Base-by-base conservation (phyloP, 257 asterid species). In the Nicotiana noctiflora region DNA sequence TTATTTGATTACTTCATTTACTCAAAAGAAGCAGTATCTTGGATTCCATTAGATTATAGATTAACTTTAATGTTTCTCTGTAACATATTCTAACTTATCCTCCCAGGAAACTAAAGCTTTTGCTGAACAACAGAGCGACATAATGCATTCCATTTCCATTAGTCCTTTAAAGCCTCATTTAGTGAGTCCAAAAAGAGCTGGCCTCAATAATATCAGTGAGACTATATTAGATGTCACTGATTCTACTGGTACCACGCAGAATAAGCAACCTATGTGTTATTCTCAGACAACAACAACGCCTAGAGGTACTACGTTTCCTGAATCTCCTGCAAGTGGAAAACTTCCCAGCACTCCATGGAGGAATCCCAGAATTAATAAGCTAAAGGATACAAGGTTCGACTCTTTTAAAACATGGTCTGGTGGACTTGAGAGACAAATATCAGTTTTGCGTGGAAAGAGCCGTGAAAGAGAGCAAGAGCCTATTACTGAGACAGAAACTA, bases 401-500 rank as follows among this genome's bases (percentile, higher is more conserved):
- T 87, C 96, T 49, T 91, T 93, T 92, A 94, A 90, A 84, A 93
- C 97, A 64, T 91, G 97, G 96, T 92, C 97, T 0, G 97, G 96
- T 3, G 86, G 82, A 81, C 90, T 91, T 9, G 98, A 94, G 88
- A 87, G 95, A 23, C 94, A 94, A 40, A 3, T 91, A 14, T 88
- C 97, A 23, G 84, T 83, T 49, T 63, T 92, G 44, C 86, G 90
- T 0, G 90, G 97, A 40, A 87, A 75, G 82, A 79, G 21, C 19
- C 78, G 66, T 11, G 91, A 90, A 60, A 44, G 51, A 18, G 85
- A 79, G 60, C 83, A 77, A 40, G 89, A 84, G 0, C 21, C 75
- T 40, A 68, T 75, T 6, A 57, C 83, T 8, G 92, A 90, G 11
- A 66, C 79, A 8, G 91, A 88, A 40, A 57, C n/a, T 79, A 37